phyloP scores from a whole-genome alignment of 768 basidiomycete genomes.

The Termitomyces sp. region DNA sequence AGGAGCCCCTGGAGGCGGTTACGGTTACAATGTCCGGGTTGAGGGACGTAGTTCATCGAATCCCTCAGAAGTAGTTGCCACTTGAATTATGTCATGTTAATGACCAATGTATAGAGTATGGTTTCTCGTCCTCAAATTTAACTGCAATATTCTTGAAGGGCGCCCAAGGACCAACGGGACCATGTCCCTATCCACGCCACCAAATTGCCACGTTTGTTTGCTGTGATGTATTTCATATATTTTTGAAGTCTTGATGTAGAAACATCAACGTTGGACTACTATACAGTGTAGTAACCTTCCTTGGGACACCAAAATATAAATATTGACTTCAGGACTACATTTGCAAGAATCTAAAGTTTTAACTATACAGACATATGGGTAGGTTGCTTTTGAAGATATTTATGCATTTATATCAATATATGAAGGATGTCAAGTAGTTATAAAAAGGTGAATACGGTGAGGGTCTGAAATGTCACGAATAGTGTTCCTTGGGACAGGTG shows the following conservation, averaged over 20 bases:
- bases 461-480: no score
- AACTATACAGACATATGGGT: no score
- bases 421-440: no score
- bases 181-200: no score
- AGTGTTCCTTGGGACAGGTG: no score
- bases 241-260: background rate
- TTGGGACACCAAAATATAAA: no score
- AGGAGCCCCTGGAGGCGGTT: conserved; percentile 59
- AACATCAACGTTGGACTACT: background rate
- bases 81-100: conserved; percentile 3
- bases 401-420: no score
- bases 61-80: conserved; percentile 27
- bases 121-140: background rate
- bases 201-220: background rate
- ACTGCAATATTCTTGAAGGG: background rate
- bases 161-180: background rate
- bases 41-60: conserved; percentile 51
- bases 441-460: no score
- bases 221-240: background rate
- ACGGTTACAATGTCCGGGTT: conserved; percentile 75
- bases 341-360: no score
- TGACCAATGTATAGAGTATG: conserved; percentile 11
- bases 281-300: no score
- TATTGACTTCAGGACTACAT: no score
- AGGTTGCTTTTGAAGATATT: no score